Percentiles rank a stretch among this genome's conserved stretches.
Evolutionary conservation across 257 asterid species (phyloP).

Genomic region (Solanum pinnatisectum): DNA sequence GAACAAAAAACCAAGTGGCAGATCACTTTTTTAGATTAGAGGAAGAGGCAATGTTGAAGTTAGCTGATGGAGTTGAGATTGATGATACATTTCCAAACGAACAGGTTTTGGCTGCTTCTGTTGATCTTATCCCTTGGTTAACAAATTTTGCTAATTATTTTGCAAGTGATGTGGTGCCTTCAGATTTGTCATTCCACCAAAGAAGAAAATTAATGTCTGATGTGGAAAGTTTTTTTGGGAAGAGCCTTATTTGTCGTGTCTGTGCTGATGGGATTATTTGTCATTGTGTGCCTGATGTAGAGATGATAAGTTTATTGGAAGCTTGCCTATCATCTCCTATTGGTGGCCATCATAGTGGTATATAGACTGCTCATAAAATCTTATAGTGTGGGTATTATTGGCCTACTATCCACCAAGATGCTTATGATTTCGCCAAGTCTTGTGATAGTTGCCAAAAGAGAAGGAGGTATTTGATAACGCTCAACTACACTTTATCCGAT

Average conservation of each 20-base stretch:
- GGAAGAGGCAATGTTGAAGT: neutral
- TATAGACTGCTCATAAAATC: neutral
- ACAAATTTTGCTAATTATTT: too few relatives aligned
- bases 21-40: too few relatives aligned
- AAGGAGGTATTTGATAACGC: too few relatives aligned
- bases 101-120: neutral
- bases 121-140: neutral
- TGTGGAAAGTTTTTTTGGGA: neutral
- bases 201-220: neutral
- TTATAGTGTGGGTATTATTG: neutral
- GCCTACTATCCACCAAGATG: neutral
- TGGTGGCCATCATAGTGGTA: neutral
- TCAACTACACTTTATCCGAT: too few relatives aligned
- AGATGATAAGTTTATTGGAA: neutral
- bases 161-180: neutral
- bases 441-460: neutral
- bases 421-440: neutral
- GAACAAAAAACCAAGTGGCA: too few relatives aligned
- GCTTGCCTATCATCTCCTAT: neutral
- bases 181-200: neutral
- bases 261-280: neutral
- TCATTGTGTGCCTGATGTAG: neutral
- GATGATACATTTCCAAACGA: too few relatives aligned
- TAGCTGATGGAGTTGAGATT: neutral
- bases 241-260: neutral